These are phyloP conservation scores for Yarrowia deformans DNA, from an alignment of 805 yeast species.

Conservation along the genomic window DNA sequence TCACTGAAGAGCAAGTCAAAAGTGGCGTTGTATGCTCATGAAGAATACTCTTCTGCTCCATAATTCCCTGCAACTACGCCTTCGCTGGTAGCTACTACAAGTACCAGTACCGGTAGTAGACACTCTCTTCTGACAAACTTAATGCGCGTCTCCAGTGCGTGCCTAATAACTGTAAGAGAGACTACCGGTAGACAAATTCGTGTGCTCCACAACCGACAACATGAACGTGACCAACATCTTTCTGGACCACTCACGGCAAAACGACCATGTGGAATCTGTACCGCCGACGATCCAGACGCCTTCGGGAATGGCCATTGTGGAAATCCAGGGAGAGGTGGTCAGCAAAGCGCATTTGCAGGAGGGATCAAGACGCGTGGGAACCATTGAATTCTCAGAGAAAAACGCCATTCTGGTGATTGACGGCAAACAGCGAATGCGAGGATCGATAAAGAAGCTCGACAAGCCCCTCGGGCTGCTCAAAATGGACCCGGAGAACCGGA, in stretches of 20 bases:
- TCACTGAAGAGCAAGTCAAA: too few species aligned
- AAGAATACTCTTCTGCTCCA: too few species aligned
- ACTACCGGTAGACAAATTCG: too few species aligned
- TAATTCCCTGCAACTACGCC: too few species aligned
- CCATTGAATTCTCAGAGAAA: constrained; percentile 3
- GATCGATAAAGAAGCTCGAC: constrained; percentile 32
- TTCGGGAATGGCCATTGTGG: constrained; percentile 35
- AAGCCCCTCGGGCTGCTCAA: constrained; percentile 34
- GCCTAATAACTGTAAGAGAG: not conserved
- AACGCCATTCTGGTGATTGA: constrained; percentile 22
- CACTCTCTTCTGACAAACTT: not conserved
- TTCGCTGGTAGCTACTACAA: too few species aligned
- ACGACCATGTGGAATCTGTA: constrained; percentile 15
- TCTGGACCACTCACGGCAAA: constrained; percentile 23
- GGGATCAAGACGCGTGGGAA: constrained; percentile 30
- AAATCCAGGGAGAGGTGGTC: constrained; percentile 37
- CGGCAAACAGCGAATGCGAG: constrained; percentile 31
- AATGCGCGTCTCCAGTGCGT: constrained; percentile 6
- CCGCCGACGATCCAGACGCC: constrained; percentile 28
- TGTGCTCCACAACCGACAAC: not conserved
- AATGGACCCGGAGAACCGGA: constrained; percentile 9
- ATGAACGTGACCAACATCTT: constrained; percentile 26
- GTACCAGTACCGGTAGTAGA: too few species aligned
- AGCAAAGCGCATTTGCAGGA: constrained; percentile 6
- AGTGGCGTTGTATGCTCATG: too few species aligned